These are phyloP conservation scores for Rhizophora apiculata DNA, from an alignment of 345 rosid genomes.

Conservation along the genomic window DNA sequence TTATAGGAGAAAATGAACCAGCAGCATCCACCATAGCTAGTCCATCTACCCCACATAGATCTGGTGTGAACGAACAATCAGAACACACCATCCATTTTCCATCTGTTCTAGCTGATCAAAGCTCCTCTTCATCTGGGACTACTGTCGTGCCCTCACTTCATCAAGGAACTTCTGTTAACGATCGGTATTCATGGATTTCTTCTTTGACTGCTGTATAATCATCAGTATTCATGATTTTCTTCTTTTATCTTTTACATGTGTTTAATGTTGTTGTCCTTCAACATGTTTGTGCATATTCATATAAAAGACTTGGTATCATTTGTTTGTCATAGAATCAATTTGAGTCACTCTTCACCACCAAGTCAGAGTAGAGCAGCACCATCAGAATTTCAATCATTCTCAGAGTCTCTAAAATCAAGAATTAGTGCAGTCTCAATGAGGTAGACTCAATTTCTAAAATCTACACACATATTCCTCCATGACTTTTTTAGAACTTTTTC, in stretches of 20 bases:
- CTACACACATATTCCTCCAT: background rate
- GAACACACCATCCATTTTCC: constrained; percentile 24
- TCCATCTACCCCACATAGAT: constrained; percentile 16
- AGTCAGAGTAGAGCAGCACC: constrained; percentile 80
- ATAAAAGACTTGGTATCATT: constrained; percentile 1
- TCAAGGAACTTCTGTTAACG: constrained; percentile 36
- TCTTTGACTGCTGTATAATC: background rate
- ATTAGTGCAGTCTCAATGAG: constrained; percentile 77
- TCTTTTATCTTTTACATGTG: background rate
- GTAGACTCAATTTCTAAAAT: constrained; percentile 25
- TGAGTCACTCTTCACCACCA: constrained; percentile 29
- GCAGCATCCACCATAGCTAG: constrained; percentile 10
- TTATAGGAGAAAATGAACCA: constrained; percentile 38
- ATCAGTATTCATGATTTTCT: background rate
- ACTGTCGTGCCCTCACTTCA: constrained; percentile 22
- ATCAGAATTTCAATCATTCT: constrained; percentile 80
- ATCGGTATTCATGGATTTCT: constrained; percentile 34
- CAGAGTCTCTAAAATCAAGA: constrained; percentile 74
- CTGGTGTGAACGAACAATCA: constrained; percentile 28
- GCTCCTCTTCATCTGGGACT: constrained; percentile 38
- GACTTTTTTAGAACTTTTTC: background rate
- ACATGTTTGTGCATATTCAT: no score
- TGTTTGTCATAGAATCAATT: constrained; percentile 17
- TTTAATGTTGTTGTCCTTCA: background rate
- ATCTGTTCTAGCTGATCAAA: constrained; percentile 27